Evolutionary conservation across 495 filamentous ascomycete species (phyloP).

Genomic region (Aspergillus indologenus): DNA sequence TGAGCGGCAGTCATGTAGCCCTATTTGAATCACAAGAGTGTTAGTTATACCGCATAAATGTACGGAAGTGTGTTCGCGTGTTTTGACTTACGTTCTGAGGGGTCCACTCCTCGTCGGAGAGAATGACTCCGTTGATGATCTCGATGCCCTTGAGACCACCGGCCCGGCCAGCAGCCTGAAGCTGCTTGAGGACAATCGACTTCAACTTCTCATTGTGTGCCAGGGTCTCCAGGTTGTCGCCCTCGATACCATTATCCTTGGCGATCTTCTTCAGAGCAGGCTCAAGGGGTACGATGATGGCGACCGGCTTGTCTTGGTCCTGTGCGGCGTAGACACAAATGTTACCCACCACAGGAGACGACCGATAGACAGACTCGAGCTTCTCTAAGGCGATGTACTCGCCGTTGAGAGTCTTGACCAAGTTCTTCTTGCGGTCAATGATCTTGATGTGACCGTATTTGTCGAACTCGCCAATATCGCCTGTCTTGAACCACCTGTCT

Average conservation of each 20-base stretch:
- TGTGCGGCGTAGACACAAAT: slow-evolving; percentile 90
- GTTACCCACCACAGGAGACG: slow-evolving; percentile 80
- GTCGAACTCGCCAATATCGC: slow-evolving; percentile 92
- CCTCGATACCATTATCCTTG: slow-evolving; percentile 64
- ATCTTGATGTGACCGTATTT: slow-evolving; percentile 75
- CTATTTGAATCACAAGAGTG: slow-evolving; percentile 21
- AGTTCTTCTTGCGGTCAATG: slow-evolving; percentile 97
- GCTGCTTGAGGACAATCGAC: slow-evolving; percentile 71
- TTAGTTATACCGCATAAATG: slow-evolving; percentile 17
- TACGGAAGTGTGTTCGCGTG: background rate
- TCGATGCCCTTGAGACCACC: slow-evolving; percentile 83
- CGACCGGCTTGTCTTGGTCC: slow-evolving; percentile 79
- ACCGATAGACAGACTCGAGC: slow-evolving; percentile 92
- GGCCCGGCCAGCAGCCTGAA: slow-evolving; percentile 69
- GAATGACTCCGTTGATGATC: slow-evolving; percentile 86
- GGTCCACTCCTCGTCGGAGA: slow-evolving; percentile 97
- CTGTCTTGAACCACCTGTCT: slow-evolving; percentile 95
- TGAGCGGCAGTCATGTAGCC: slow-evolving; percentile 55
- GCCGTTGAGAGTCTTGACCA: slow-evolving; percentile 92
- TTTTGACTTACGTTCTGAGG: slow-evolving; percentile 79
- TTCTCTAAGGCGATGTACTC: slow-evolving; percentile 99
- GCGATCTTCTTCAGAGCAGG: slow-evolving; percentile 82
- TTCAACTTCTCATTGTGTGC: slow-evolving; percentile 83
- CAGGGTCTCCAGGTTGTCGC: slow-evolving; percentile 68
- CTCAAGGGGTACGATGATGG: slow-evolving; percentile 91